Conservation (phyloP, 2,329 filamentous ascomycete genomes). For the Fusarium sp. region DNA sequence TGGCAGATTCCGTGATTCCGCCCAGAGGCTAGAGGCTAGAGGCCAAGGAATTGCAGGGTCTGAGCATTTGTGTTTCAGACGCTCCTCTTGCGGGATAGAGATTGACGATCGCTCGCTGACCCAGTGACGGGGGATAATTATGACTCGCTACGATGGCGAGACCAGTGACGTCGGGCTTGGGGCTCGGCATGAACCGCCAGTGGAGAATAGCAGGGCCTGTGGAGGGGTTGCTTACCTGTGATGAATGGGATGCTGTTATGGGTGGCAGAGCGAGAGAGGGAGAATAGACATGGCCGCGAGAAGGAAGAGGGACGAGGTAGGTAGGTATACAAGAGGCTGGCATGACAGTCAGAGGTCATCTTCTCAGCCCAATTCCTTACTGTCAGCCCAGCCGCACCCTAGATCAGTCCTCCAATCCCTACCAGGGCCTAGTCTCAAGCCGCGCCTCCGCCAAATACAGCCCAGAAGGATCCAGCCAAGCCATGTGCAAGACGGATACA, state of each 20-base stretch:
- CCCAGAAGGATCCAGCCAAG: conserved; percentile 35
- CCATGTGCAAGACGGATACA: conserved; percentile 13
- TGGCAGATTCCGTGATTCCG: conserved; percentile 22
- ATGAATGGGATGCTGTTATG: not conserved
- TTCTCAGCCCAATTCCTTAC: conserved; percentile 23
- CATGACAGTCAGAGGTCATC: not conserved
- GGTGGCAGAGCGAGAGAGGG: conserved; percentile 9
- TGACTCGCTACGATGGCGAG: conserved; percentile 6
- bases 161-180: conserved; percentile 34
- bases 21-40: not conserved
- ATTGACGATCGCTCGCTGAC: conserved; percentile 28
- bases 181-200: conserved; percentile 31
- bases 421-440: conserved; percentile 30
- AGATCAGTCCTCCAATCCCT: conserved; percentile 26
- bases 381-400: conserved; percentile 37
- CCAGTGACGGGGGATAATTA: conserved; percentile 21
- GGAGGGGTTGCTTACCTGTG: not conserved
- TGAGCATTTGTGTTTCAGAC: conserved; percentile 28
- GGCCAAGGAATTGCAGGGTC: conserved; percentile 17
- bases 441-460: conserved; percentile 36
- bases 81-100: conserved; percentile 15
- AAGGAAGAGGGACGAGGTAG: conserved; percentile 4
- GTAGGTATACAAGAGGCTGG: conserved; percentile 7
- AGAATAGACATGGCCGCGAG: not conserved
- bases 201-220: conserved; percentile 1